These are phyloP conservation scores for Cladorrhinum sp. DNA, from an alignment of 2,329 filamentous ascomycete genomes.

Conservation along the genomic window DNA sequence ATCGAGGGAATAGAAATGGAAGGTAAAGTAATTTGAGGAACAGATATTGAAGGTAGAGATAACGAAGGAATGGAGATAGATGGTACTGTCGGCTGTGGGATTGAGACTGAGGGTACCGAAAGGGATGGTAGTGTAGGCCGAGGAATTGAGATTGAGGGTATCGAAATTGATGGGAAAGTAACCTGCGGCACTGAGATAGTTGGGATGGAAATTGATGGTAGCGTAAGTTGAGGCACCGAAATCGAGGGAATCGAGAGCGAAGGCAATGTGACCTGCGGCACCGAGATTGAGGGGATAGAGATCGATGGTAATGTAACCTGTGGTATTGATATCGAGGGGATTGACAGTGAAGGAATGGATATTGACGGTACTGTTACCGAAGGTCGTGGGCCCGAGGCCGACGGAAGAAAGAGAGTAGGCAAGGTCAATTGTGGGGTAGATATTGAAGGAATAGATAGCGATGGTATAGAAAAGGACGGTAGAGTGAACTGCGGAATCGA, in stretches of 20 bases:
- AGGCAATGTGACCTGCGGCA: background rate
- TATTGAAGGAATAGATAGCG: background rate
- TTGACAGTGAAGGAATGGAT: background rate
- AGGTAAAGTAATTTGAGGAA: background rate
- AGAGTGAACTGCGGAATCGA: background rate
- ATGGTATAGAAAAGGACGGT: background rate
- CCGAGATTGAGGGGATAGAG: background rate
- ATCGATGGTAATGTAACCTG: background rate
- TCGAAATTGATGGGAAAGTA: background rate
- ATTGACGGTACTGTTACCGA: background rate
- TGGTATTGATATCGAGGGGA: background rate
- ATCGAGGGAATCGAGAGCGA: background rate
- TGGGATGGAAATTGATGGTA: background rate
- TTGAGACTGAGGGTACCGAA: background rate
- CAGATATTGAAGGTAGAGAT: background rate
- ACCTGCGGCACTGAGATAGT: background rate
- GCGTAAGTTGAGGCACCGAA: background rate
- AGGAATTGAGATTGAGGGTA: constrained; percentile 1
- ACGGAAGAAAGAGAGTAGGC: background rate
- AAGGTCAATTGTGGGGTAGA: background rate
- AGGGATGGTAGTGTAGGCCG: background rate
- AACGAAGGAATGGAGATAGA: background rate
- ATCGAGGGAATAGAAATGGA: background rate
- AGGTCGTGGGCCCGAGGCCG: background rate
- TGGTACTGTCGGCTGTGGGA: background rate